phyloP scores from a whole-genome alignment of 371 early-diverging fungal species.

The Entomophthora muscae region DNA sequence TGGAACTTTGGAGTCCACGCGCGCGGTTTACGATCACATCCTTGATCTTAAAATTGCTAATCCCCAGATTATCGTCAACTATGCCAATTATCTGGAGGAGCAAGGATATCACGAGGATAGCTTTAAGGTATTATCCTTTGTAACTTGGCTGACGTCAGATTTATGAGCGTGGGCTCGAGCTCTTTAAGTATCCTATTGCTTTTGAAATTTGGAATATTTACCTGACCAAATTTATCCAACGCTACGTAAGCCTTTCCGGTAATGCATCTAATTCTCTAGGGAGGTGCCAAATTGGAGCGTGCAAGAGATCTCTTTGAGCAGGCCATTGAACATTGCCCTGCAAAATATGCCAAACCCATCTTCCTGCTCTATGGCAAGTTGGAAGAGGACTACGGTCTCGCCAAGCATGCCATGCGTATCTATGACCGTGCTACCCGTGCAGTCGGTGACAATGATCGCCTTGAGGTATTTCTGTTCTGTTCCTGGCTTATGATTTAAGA shows the following conservation, averaged over 20 bases:
- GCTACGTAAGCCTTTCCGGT: conserved; percentile 37
- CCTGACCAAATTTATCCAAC: conserved; percentile 63
- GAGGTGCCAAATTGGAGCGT: conserved; percentile 72
- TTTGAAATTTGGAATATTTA: conserved; percentile 96
- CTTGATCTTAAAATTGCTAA: conserved; percentile 87
- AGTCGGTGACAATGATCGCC: conserved; percentile 52
- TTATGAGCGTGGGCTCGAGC: conserved; percentile 90
- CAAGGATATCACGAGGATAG: conserved; percentile 83
- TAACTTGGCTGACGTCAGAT: conserved; percentile 16
- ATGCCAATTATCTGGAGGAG: conserved; percentile 78
- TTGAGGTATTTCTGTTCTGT: conserved; percentile 22
- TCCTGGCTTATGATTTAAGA: conserved; percentile 14
- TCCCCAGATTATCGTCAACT: conserved; percentile 87
- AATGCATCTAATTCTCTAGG: conserved; percentile 18
- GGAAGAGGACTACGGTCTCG: conserved; percentile 86
- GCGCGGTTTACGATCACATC: conserved; percentile 78
- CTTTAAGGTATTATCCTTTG: conserved; percentile 32
- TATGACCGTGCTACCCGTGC: conserved; percentile 78
- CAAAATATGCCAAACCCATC: conserved; percentile 68
- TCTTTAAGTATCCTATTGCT: conserved; percentile 90
- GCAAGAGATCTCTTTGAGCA: conserved; percentile 92
- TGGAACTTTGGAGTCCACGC: conserved; percentile 68
- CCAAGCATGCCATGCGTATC: conserved; percentile 81
- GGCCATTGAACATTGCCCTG: conserved; percentile 74
- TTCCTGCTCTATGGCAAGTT: conserved; percentile 84